phyloP scores from a whole-genome alignment of 139 green algal genomes.

The Nannochloris sp. region DNA sequence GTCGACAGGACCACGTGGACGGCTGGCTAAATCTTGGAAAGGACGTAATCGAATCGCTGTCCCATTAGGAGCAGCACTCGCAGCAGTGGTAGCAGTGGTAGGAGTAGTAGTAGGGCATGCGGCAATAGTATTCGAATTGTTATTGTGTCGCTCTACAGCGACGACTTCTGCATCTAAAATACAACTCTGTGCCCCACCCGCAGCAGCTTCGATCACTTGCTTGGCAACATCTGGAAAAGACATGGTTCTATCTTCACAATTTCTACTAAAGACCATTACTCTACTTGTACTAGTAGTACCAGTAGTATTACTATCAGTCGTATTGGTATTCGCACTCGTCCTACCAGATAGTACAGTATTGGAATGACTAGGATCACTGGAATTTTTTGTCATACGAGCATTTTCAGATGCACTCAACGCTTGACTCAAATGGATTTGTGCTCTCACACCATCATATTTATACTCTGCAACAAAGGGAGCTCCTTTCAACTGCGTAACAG shows the following conservation, averaged over 20 bases:
- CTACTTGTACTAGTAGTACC: conserved; percentile 1
- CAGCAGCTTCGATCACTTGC: conserved; percentile 20
- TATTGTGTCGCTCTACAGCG: conserved; percentile 51
- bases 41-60: conserved; percentile 39
- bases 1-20: conserved; percentile 33
- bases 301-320: background rate
- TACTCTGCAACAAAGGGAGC: conserved; percentile 57
- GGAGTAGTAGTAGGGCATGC: no score
- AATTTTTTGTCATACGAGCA: no score
- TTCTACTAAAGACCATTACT: conserved; percentile 76
- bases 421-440: conserved; percentile 75
- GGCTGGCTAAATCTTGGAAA: conserved; percentile 83
- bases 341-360: no score
- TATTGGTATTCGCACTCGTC: background rate
- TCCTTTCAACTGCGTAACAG: conserved; percentile 40
- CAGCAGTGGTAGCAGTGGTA: background rate
- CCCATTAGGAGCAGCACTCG: no score
- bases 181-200: background rate
- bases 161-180: conserved; percentile 80
- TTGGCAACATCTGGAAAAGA: conserved; percentile 61
- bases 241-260: conserved; percentile 66
- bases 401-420: no score
- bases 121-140: conserved; percentile 2
- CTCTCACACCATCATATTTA: conserved; percentile 86
- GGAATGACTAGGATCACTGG: no score